Base-by-base conservation (phyloP, 306 rosid species). In the Senna siamea region DNA sequence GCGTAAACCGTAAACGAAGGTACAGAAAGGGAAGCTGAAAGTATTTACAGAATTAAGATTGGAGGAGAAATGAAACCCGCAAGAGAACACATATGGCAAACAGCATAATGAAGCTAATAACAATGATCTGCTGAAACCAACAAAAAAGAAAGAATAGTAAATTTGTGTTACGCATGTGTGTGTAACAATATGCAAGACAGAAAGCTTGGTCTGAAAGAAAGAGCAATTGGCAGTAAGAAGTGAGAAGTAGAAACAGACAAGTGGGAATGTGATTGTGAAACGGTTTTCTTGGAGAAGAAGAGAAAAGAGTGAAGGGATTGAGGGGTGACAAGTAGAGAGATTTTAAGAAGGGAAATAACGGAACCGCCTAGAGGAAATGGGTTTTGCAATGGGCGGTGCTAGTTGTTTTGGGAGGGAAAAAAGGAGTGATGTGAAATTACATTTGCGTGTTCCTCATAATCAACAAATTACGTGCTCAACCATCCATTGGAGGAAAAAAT, bases 121-220 rank as follows among this genome's bases (percentile, higher is more conserved):
- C 34, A 52, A n/a, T n/a, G n/a, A n/a, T n/a, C n/a, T n/a, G n/a
- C n/a, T n/a, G n/a, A n/a, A n/a, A n/a, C n/a, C n/a, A n/a, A n/a
- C n/a, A n/a, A n/a, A n/a, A n/a, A n/a, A 9, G 9, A 35, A 69
- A 6, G 65, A 22, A 54, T 15, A 23, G 23, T 40, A 8, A 15
- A 23, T 1, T 26, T 0, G 66, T 0, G 12, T 8, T 8, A 15
- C 15, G 9, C 26, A 7, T 28, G 28, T 37, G 40, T 15, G 8
- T n/a, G 15, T 2, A n/a, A 46, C 5, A 26, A 3, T 17, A 40
- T 23, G 9, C 30, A 3, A 20, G 51, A 46, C 5, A 48, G 28
- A 26, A 66, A 54, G 53, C 75, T 53, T 70, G 64, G n/a, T 7
- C 51, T 5, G 63, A 37, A 69, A 51, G 74, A 52, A 52, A 69